Conservation (phyloP, 2,329 filamentous ascomycete species). For the Blastomyces gilchristii region DNA sequence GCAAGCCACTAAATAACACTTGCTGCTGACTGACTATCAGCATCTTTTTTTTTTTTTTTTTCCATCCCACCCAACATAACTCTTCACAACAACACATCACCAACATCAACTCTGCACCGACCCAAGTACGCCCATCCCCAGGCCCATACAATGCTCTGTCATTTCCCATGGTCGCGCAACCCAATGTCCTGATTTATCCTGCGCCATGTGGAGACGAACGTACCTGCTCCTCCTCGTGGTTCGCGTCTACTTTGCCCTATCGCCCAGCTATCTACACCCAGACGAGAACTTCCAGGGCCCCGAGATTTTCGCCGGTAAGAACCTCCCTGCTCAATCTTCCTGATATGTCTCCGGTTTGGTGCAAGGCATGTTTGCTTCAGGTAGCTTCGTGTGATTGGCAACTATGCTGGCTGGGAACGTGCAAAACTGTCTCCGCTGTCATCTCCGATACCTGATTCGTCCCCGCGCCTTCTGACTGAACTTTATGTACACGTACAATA, state of each 20-base stretch:
- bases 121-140: background rate
- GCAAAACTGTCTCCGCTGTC: background rate
- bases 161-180: background rate
- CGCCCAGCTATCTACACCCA: constrained; percentile 91
- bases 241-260: constrained; percentile 86
- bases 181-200: constrained; percentile 1
- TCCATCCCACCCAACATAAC: background rate
- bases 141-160: background rate
- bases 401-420: background rate
- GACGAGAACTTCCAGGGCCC: constrained; percentile 99
- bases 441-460: background rate
- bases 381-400: background rate
- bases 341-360: background rate
- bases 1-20: background rate
- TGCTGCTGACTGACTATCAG: no score
- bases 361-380: background rate
- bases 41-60: no score
- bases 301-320: constrained; percentile 86
- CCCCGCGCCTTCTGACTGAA: background rate
- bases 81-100: background rate
- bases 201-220: constrained; percentile 74
- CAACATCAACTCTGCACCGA: background rate
- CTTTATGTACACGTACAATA: background rate
- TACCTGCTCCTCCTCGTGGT: constrained; percentile 78
- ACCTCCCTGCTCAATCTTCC: background rate